phyloP scores from a whole-genome alignment of 2,329 filamentous ascomycete species.

The Aspergillus pseudoterreus region DNA sequence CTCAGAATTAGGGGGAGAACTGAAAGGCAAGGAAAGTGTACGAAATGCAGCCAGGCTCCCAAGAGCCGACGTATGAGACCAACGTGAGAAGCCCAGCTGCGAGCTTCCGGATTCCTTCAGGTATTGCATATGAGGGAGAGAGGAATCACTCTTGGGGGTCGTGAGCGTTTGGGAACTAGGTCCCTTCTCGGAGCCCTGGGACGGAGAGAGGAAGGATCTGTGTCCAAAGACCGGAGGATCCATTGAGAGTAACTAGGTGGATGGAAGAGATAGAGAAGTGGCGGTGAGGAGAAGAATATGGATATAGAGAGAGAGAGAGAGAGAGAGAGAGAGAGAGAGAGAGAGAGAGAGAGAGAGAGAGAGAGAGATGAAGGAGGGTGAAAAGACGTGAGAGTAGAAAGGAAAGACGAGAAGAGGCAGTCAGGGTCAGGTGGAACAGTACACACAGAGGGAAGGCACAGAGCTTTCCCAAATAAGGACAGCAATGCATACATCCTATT shows the following conservation, averaged over 20 bases:
- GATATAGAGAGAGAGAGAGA: not conserved
- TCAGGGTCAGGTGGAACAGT: not conserved
- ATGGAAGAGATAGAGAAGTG: too few relatives aligned
- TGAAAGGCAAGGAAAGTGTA: too few relatives aligned
- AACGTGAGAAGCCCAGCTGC: not conserved
- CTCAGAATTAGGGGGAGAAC: too few relatives aligned
- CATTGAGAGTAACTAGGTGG: not conserved
- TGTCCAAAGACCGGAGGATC: not conserved
- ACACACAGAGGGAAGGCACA: not conserved
- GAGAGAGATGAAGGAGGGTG: not conserved
- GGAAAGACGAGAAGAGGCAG: slow-evolving; percentile 1
- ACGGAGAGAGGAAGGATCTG: not conserved
- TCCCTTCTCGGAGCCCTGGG: not conserved
- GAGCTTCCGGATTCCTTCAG: too few relatives aligned
- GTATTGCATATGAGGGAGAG: too few relatives aligned
- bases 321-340: not conserved
- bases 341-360: not conserved
- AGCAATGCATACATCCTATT: too few relatives aligned
- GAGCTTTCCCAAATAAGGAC: not conserved
- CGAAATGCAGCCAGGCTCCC: too few relatives aligned
- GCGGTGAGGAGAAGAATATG: too few relatives aligned
- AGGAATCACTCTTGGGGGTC: too few relatives aligned
- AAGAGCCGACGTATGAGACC: not conserved
- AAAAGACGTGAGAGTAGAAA: not conserved
- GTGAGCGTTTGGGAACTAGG: too few relatives aligned